Conservation (phyloP, 495 filamentous ascomycete species). For the Pyrenula massariospora region DNA sequence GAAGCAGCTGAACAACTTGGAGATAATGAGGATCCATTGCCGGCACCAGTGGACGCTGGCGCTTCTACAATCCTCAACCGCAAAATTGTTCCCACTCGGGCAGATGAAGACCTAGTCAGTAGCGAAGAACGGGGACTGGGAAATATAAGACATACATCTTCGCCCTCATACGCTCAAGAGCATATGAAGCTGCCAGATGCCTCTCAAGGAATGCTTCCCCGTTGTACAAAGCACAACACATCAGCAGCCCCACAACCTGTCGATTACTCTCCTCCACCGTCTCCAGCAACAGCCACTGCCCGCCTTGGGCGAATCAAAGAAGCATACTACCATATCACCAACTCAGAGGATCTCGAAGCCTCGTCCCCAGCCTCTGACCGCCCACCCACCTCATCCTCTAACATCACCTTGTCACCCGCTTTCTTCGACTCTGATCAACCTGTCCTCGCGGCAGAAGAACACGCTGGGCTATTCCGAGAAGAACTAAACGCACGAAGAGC, state of each 20-base stretch:
- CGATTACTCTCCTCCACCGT: not conserved
- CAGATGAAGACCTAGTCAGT: too few species aligned
- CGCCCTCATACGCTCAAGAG: not conserved
- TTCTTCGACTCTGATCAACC: not conserved
- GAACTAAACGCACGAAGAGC: constrained; percentile 2
- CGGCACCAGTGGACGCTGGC: not conserved
- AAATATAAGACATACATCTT: not conserved
- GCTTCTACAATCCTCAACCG: not conserved
- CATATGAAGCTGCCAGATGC: not conserved
- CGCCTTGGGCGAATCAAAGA: not conserved
- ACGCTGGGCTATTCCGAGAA: constrained; percentile 4
- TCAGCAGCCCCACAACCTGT: not conserved
- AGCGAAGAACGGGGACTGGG: too few species aligned
- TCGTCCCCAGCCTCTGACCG: not conserved
- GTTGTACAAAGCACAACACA: not conserved
- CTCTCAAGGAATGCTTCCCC: not conserved
- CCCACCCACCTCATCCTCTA: not conserved
- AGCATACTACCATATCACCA: not conserved
- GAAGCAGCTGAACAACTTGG: constrained; percentile 1
- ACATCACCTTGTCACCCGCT: not conserved
- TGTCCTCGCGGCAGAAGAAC: not conserved
- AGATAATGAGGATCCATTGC: not conserved
- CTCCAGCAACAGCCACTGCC: not conserved
- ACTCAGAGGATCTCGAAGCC: not conserved
- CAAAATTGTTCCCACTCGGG: not conserved